phyloP scores from a whole-genome alignment of 2,329 filamentous ascomycete genomes.

The Incumbomyces delicatus region DNA sequence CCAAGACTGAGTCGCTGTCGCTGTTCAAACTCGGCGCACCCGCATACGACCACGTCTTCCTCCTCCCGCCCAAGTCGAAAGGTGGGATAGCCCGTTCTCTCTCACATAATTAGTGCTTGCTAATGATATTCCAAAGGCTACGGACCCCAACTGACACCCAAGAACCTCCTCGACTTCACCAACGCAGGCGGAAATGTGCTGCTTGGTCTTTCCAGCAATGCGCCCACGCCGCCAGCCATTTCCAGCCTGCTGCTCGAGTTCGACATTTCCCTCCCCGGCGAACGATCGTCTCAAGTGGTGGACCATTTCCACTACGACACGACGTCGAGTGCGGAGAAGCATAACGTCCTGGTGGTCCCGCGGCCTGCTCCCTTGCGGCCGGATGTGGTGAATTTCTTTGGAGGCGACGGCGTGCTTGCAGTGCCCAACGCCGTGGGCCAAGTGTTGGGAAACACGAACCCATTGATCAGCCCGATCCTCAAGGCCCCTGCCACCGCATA shows the following conservation, averaged over 20 bases:
- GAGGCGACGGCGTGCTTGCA: constrained; percentile 60
- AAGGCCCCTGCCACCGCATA: constrained; percentile 79
- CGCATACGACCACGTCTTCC: constrained; percentile 79
- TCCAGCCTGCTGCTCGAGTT: constrained; percentile 74
- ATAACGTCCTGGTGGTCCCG: constrained; percentile 77
- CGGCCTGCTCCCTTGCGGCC: constrained; percentile 55
- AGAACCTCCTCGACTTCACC: constrained; percentile 79
- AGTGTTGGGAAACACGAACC: constrained; percentile 62
- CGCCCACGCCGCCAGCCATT: constrained; percentile 61
- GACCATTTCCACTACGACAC: constrained; percentile 95
- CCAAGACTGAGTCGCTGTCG: constrained; percentile 65
- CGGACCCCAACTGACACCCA: constrained; percentile 77
- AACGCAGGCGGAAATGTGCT: constrained; percentile 88
- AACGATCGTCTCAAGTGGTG: constrained; percentile 75
- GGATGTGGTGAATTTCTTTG: constrained; percentile 70
- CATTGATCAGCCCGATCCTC: constrained; percentile 71
- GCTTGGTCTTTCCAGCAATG: constrained; percentile 65
- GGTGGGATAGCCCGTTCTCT: constrained; percentile 40
- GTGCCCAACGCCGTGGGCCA: constrained; percentile 75
- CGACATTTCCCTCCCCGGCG: constrained; percentile 76
- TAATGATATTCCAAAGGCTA: constrained; percentile 50
- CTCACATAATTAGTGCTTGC: not conserved
- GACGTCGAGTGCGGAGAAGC: constrained; percentile 63
- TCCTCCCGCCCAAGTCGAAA: constrained; percentile 85
- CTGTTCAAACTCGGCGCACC: constrained; percentile 81